Evolutionary conservation across 768 basidiomycete species (phyloP).

Genomic region (Candolleomyces eurysporus): DNA sequence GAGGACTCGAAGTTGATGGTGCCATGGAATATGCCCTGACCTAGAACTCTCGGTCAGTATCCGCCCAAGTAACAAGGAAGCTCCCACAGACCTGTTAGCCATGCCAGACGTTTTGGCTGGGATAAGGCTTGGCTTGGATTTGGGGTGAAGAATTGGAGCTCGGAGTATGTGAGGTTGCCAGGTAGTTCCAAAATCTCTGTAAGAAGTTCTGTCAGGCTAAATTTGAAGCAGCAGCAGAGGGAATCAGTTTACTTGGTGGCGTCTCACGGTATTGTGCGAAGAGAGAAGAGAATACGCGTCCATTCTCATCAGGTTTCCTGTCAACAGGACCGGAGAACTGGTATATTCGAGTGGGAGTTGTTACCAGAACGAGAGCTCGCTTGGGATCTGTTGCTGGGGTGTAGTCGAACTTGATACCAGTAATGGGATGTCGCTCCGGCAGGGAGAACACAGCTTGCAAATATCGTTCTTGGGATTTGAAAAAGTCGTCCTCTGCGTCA

Average conservation of each 20-base stretch:
- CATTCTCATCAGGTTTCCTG: constrained; percentile 69
- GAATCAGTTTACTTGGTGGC: constrained; percentile 62
- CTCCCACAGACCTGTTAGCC: constrained; percentile 76
- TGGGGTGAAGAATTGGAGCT: constrained; percentile 76
- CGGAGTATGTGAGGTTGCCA: constrained; percentile 70
- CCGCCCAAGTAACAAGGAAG: neutral
- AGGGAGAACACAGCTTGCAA: constrained; percentile 71
- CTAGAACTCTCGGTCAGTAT: constrained; percentile 34
- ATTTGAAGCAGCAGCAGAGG: constrained; percentile 16
- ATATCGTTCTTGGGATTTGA: constrained; percentile 85
- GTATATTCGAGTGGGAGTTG: constrained; percentile 86
- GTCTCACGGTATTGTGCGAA: constrained; percentile 74
- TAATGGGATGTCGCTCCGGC: constrained; percentile 79
- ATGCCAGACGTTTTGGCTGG: constrained; percentile 75
- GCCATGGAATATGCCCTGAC: constrained; percentile 87
- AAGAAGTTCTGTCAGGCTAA: constrained; percentile 5
- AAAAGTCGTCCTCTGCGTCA: constrained; percentile 89
- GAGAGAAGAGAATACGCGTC: constrained; percentile 69
- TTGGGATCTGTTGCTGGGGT: constrained; percentile 63
- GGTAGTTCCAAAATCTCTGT: constrained; percentile 91
- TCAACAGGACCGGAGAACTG: constrained; percentile 78
- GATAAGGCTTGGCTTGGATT: constrained; percentile 69
- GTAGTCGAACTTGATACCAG: constrained; percentile 81
- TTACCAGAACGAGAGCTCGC: constrained; percentile 70
- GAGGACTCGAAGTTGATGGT: constrained; percentile 65